Evolutionary conservation across 2,329 filamentous ascomycete species (phyloP), one percentile per base, ranked within the genome.

Genomic region (Penicillium sp.): DNA sequence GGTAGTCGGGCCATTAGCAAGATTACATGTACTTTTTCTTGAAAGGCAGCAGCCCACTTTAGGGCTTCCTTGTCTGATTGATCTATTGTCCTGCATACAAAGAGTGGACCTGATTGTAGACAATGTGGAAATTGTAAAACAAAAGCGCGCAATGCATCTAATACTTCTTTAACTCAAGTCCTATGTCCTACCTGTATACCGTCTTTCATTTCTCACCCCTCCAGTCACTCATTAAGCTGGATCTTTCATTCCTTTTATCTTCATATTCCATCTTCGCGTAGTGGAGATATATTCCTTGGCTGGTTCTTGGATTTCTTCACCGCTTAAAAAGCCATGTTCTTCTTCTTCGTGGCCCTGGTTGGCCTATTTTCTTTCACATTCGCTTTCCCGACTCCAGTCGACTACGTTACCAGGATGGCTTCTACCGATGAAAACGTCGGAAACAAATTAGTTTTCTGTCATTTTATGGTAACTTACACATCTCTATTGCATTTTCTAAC

Each of bases 401-500:
- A 36, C 17, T 45, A 42, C 44, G 35, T 33, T n/a, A 29, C 31
- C 25, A 41, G 19, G 1, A 56, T 52, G 48, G 6, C 25, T 1
- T 33, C 49, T 29, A 10, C 19, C 17, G 41, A 45, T 15, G 39
- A 44, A 50, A 47, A 42, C 4, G 39, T 41, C 13, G 57, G 55
- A 15, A 53, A 72, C 23, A 65, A 60, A 23, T 67, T 79, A 5
- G 77, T 79, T 6, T 79, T 79, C 49, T 76, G 73, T 55, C 77
- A 79, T 61, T 79, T 79, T 62, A 79, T 79, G 74, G 77, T 75
- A 51, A 59, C 66, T 31, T 15, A 23, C 5, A 19, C 29, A 21
- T 38, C 1, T 45, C 1, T 31, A 35, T n/a, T 17, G 1, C 5
- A 10, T 7, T 29, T 8, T 23, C 1, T 17, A 21, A 17, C n/a